Evolutionary conservation across 2,329 filamentous ascomycete genomes (phyloP), one percentile per base, ranked within the genome.

Genomic region (Cladosporium cucumerinum): DNA sequence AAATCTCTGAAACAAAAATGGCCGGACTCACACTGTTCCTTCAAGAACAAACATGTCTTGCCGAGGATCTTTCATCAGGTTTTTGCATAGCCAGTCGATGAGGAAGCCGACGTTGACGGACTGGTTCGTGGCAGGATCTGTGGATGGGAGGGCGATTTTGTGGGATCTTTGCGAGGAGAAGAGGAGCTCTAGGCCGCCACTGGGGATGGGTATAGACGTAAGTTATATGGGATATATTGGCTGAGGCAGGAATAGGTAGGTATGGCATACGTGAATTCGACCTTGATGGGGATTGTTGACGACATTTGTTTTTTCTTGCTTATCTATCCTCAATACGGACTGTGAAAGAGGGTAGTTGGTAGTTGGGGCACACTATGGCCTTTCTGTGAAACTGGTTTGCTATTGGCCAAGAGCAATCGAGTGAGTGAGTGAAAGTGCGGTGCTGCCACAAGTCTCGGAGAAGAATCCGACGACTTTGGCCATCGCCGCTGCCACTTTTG

Each of bases 151-250:
- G 3, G 83, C 79, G 54, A 99, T 76, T 25, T 82, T 80, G 76
- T 94, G 91, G 71, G 87, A 89, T 64, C 89, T 86, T 78, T 92
- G 83, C 76, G 97, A 89, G 34, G 89, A 87, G 80, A 99, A 99
- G 69, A 99, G 88, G 81, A 97, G 90, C 80, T 99, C 95, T 21
- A 99, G 86, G 25, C 95, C 95, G 67, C 95, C 95, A 69, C 95
- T 83, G 58, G 14, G 51, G 14, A 12, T 2, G 14, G 5, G 7
- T 54, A 14, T 30, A 54, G 23, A 32, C 8, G 28, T 30, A 18
- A 93, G 71, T 54, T 58, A 25, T 43, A 36, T 55, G 26, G 51
- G 64, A 65, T 65, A 64, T 65, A 60, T 39, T n/a, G 64, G 69
- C 61, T 66, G 28, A 30, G 28, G 28, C 28, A 30, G 28, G 28